A percentile compares a stretch with the other conserved stretches of the same genome.
Conservation (phyloP, 2,329 filamentous ascomycete genomes). For the Penicillium glabrum region DNA sequence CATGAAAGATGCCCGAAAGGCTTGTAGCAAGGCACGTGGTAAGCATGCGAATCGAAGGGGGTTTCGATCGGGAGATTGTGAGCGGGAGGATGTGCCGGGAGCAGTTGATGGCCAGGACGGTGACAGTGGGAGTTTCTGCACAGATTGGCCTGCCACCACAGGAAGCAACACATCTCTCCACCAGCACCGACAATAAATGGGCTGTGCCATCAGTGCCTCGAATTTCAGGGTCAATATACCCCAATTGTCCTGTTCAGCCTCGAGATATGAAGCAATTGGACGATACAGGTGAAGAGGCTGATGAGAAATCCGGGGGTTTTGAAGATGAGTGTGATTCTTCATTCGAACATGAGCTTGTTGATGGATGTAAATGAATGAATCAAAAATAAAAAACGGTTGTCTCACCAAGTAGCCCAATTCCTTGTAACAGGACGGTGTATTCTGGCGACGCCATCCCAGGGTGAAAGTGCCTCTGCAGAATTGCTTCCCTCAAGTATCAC, state of each 20-base stretch:
- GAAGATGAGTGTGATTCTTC: neutral
- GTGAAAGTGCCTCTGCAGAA: conserved; percentile 58
- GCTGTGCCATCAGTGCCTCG: neutral
- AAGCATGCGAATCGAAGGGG: neutral
- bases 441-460: conserved; percentile 57
- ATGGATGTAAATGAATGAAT: neutral
- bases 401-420: conserved; percentile 35
- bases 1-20: conserved; percentile 21
- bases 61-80: neutral
- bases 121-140: neutral
- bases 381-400: conserved; percentile 33
- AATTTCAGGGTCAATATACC: neutral
- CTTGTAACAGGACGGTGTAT: conserved; percentile 48
- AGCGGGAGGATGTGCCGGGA: neutral
- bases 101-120: neutral
- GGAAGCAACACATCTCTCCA: too few species aligned
- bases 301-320: neutral
- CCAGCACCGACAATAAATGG: neutral
- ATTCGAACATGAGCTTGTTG: neutral
- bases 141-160: neutral
- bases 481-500: conserved; percentile 58
- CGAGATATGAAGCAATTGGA: neutral
- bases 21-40: conserved; percentile 12
- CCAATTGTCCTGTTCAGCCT: neutral
- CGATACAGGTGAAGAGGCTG: neutral